Conservation (phyloP, 2,329 filamentous ascomycete genomes). For the Claviceps arundinis region DNA sequence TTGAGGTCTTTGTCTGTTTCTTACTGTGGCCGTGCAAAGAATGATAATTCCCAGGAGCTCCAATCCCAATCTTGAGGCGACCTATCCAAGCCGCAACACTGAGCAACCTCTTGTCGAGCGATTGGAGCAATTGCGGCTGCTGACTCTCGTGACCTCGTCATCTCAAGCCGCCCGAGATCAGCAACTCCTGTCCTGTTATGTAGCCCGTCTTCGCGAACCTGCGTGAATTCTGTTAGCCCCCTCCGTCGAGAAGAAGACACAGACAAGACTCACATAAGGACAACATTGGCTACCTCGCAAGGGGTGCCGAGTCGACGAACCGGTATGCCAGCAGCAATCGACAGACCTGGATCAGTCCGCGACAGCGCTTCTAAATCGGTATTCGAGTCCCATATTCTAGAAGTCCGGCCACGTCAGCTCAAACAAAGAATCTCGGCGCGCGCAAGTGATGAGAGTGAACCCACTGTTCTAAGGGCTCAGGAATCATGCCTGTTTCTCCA, state of each 20-base stretch:
- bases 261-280: conserved; percentile 3
- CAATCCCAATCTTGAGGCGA: background rate
- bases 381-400: conserved; percentile 4
- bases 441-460: background rate
- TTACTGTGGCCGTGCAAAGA: no score
- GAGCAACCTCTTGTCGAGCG: background rate
- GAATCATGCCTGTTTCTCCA: conserved; percentile 8
- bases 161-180: conserved; percentile 4
- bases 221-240: background rate
- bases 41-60: no score
- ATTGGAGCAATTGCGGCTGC: background rate
- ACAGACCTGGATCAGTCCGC: conserved; percentile 3
- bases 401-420: background rate
- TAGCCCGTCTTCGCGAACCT: conserved; percentile 7
- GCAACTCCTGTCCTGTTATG: conserved; percentile 6
- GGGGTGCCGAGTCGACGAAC: conserved; percentile 4
- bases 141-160: background rate
- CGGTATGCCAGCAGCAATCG: conserved; percentile 5
- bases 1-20: no score
- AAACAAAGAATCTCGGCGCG: background rate
- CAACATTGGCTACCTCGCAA: conserved; percentile 6
- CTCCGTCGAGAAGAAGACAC: no score
- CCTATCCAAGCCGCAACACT: background rate
- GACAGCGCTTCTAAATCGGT: background rate
- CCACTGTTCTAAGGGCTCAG: conserved; percentile 3